A percentile compares a stretch with the other conserved stretches of the same genome.
These are phyloP conservation scores for Wickerhamomyces canadensis DNA, from an alignment of 805 yeast species.

Conservation along the genomic window DNA sequence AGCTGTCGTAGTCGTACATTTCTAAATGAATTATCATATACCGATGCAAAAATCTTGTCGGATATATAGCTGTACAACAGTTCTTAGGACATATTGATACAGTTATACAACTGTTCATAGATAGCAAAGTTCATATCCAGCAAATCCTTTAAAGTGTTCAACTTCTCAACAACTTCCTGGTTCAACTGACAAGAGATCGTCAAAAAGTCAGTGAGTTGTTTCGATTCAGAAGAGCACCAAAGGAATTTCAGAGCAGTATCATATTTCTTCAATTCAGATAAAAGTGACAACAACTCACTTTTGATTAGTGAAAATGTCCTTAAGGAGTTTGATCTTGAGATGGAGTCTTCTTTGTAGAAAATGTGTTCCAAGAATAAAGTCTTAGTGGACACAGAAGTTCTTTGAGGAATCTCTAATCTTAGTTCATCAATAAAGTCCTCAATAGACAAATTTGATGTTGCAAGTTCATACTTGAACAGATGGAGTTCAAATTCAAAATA, in stretches of 20 bases:
- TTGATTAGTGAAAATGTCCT: not conserved
- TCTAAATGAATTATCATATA: too few relatives aligned
- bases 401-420: not conserved
- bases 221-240: not conserved
- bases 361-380: not conserved
- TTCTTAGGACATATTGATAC: too few relatives aligned
- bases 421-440: not conserved
- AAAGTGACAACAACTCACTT: not conserved
- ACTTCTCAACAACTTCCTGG: too few relatives aligned
- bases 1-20: too few relatives aligned
- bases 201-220: not conserved
- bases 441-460: not conserved
- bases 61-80: too few relatives aligned
- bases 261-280: not conserved
- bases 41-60: too few relatives aligned
- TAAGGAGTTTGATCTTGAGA: not conserved
- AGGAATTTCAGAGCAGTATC: not conserved
- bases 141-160: too few relatives aligned
- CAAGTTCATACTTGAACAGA: slow-evolving; percentile 3
- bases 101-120: too few relatives aligned
- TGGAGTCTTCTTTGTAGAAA: not conserved
- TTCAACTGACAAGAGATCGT: not conserved
- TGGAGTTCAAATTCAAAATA: slow-evolving; percentile 4
- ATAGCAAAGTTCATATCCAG: too few relatives aligned
- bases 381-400: not conserved